Evolutionary conservation across 768 basidiomycete genomes (phyloP).

Genomic region (Lentinula sp.): DNA sequence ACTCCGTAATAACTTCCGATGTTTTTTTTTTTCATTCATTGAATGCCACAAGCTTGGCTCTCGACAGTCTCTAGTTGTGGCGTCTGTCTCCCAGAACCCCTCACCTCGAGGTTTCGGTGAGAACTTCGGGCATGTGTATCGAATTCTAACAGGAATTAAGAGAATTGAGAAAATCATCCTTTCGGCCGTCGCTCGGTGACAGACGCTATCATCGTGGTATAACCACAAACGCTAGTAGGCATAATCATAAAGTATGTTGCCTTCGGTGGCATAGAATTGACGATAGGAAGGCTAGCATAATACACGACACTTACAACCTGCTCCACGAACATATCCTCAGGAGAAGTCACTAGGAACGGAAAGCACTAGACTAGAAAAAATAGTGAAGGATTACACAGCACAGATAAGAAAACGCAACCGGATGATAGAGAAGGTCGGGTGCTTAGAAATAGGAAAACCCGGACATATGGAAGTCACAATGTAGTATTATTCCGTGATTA

Average conservation of each 20-base stretch:
- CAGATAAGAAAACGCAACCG: neutral
- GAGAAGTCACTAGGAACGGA: neutral
- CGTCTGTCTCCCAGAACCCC: neutral
- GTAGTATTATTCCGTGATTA: neutral
- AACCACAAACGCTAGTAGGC: no score
- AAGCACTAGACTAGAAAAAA: neutral
- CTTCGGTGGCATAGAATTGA: neutral
- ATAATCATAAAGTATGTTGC: neutral
- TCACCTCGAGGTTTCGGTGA: neutral
- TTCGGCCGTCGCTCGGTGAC: constrained; percentile 3
- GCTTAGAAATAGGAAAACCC: neutral
- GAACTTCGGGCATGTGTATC: neutral
- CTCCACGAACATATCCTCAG: neutral
- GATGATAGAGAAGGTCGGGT: neutral
- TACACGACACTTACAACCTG: neutral
- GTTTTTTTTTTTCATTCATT: no score
- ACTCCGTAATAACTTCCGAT: no score
- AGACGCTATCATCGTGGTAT: neutral
- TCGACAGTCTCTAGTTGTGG: neutral
- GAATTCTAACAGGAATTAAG: neutral
- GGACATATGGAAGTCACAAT: neutral
- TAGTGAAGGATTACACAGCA: neutral
- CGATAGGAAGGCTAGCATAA: neutral
- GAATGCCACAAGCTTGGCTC: no score
- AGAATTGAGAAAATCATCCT: neutral